Conservation (phyloP, 306 rosid genomes). For the Vicia faba region DNA sequence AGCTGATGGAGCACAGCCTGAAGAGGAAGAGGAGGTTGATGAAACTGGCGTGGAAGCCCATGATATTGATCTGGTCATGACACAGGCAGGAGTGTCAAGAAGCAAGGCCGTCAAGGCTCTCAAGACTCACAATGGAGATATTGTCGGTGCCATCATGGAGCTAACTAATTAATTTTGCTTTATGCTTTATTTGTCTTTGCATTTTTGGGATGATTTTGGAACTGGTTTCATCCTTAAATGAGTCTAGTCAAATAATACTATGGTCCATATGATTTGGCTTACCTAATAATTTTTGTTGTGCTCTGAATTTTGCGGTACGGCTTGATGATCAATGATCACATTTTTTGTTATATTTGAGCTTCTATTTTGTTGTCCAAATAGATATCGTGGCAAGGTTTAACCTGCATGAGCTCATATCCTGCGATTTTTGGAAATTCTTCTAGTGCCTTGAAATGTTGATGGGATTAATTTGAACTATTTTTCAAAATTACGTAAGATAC, state of each 20-base stretch:
- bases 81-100: slow-evolving; percentile 84
- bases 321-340: slow-evolving; percentile 27
- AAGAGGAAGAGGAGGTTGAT: slow-evolving; percentile 75
- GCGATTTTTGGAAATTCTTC: neutral
- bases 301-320: slow-evolving; percentile 14
- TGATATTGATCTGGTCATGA: slow-evolving; percentile 86
- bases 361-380: neutral
- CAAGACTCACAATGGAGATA: slow-evolving; percentile 76
- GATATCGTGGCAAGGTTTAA: neutral
- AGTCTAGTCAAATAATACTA: slow-evolving; percentile 36
- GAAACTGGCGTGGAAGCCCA: slow-evolving; percentile 71
- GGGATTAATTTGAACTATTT: no score
- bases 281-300: slow-evolving; percentile 42
- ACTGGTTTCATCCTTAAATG: slow-evolving; percentile 31
- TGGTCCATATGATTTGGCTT: slow-evolving; percentile 39
- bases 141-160: slow-evolving; percentile 92
- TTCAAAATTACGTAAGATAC: no score
- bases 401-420: neutral
- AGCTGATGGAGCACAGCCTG: slow-evolving; percentile 54
- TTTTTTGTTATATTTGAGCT: slow-evolving; percentile 24
- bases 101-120: slow-evolving; percentile 91
- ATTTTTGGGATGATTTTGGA: slow-evolving; percentile 38
- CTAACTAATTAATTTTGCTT: slow-evolving; percentile 58
- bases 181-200: slow-evolving; percentile 22
- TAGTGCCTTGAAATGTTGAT: no score